Evolutionary conservation across 352 stramenopile genomes (phyloP).

Genomic region (Pythium coloratum): DNA sequence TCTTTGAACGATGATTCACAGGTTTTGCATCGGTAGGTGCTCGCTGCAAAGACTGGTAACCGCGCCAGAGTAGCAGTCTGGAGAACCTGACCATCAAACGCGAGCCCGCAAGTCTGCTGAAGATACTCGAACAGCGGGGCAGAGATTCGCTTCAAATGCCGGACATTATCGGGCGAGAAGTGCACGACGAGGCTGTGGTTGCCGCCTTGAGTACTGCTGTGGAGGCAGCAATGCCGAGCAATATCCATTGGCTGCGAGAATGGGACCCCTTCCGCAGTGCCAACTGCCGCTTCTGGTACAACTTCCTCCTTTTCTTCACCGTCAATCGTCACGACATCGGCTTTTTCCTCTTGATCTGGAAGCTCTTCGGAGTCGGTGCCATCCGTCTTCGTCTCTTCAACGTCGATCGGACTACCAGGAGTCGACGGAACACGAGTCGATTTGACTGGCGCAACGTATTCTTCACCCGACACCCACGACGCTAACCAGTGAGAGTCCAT

Average conservation of each 20-base stretch:
- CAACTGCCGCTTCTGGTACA: neutral
- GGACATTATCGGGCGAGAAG: constrained; percentile 54
- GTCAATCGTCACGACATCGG: constrained; percentile 10
- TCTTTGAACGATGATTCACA: constrained; percentile 54
- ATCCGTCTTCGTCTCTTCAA: constrained; percentile 22
- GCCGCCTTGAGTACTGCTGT: constrained; percentile 26
- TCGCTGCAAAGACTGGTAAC: constrained; percentile 38
- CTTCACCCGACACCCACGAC: constrained; percentile 64
- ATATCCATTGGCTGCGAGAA: constrained; percentile 58
- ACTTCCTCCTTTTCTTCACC: constrained; percentile 2
- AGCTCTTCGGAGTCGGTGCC: constrained; percentile 18
- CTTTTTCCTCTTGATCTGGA: neutral
- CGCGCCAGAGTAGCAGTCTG: neutral
- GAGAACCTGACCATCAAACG: constrained; percentile 10
- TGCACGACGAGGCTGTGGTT: constrained; percentile 7
- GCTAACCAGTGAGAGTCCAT: constrained; percentile 66
- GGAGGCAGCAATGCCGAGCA: constrained; percentile 44
- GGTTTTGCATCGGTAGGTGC: constrained; percentile 42
- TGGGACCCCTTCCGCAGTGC: constrained; percentile 42
- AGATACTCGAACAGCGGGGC: constrained; percentile 48
- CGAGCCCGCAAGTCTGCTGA: constrained; percentile 35
- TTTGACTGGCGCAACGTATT: constrained; percentile 15
- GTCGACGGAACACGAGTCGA: neutral
- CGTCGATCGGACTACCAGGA: neutral
- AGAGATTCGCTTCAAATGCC: constrained; percentile 65